These are phyloP conservation scores for Phtheirospermum japonicum DNA, from an alignment of 257 asterid genomes.

Conservation along the genomic window DNA sequence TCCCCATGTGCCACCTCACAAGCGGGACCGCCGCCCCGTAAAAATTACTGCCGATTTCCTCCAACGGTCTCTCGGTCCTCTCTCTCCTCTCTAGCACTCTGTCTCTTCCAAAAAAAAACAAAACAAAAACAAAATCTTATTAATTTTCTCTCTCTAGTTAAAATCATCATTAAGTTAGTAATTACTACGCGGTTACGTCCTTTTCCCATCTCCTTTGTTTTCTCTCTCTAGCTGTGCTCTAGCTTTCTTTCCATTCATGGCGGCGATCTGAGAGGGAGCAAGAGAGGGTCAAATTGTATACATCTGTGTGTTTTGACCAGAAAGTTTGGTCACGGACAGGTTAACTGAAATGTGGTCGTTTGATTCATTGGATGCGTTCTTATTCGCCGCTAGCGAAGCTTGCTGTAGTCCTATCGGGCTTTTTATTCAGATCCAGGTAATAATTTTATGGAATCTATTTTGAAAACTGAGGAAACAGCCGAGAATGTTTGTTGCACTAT, in stretches of 20 bases:
- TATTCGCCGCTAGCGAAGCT: constrained; percentile 77
- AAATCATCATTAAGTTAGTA: too few relatives aligned
- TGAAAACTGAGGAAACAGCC: background rate
- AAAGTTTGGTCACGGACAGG: constrained; percentile 31
- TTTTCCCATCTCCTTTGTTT: constrained; percentile 29
- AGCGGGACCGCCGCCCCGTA: too few relatives aligned
- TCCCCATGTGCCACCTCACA: too few relatives aligned
- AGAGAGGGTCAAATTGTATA: background rate
- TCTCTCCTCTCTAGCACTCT: too few relatives aligned
- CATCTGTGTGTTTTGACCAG: constrained; percentile 17
- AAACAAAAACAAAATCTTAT: too few relatives aligned
- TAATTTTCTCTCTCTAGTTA: too few relatives aligned
- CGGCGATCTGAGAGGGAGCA: constrained; percentile 47
- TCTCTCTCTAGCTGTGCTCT: constrained; percentile 20
- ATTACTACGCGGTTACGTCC: background rate
- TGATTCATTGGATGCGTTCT: constrained; percentile 56
- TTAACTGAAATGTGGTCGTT: constrained; percentile 43
- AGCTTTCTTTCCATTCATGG: constrained; percentile 29
- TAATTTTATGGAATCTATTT: background rate
- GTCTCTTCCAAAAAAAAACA: too few relatives aligned
- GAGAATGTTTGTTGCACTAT: constrained; percentile 7
- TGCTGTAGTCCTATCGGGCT: constrained; percentile 61
- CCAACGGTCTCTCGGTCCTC: too few relatives aligned
- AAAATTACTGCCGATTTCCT: too few relatives aligned
- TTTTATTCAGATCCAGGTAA: constrained; percentile 93